Base-by-base conservation (phyloP, 768 basidiomycete species). In the Suillus ampliporus region DNA sequence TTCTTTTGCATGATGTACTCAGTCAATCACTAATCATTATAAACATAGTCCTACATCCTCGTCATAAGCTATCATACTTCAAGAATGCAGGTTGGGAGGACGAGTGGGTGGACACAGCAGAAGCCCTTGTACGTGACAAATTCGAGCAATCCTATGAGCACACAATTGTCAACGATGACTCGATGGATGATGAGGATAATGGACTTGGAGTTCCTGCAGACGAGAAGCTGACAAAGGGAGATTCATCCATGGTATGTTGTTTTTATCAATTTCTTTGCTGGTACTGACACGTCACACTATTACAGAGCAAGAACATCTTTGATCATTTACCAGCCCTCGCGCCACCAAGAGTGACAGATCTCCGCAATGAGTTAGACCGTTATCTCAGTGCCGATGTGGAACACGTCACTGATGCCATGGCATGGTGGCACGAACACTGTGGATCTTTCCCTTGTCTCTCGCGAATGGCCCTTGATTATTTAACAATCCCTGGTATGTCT, bases 21-120 rank as follows among this genome's bases (percentile, higher is more conserved):
- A 2, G 34, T 46, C 38, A 41, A 15, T 58, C 28, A 38, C 23
- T 40, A 26, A 17, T 60, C 21, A 31, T 59, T 31, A 19, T 51
- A 48, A 47, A 5, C 3, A 13, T 38, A 80, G 77, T 79, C 21
- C 72, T 79, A 13, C 75, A 79, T 62, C 78, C 77, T 3, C 60
- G 63, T 0, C 68, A 76, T 69, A 79, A 79, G 65, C 69, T 78
- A 3, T 58, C 62, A 15, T 80, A 80, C 61, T 78, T 80, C 62
- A 61, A 67, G 19, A 61, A 62, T 2, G 62, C 67, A 4, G 52
- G 64, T 2, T 79, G 79, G 79, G 61, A 69, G 6, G 21, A 60
- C 0, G 57, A 60, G 5, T 80, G 77, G 77, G 73, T 79, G 23
- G 37, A 65, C 1, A 68, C 64, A 0, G 73, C 77, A 1, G 40